These are phyloP conservation scores for Echium plantagineum DNA, from an alignment of 257 asterid species.

Conservation along the genomic window DNA sequence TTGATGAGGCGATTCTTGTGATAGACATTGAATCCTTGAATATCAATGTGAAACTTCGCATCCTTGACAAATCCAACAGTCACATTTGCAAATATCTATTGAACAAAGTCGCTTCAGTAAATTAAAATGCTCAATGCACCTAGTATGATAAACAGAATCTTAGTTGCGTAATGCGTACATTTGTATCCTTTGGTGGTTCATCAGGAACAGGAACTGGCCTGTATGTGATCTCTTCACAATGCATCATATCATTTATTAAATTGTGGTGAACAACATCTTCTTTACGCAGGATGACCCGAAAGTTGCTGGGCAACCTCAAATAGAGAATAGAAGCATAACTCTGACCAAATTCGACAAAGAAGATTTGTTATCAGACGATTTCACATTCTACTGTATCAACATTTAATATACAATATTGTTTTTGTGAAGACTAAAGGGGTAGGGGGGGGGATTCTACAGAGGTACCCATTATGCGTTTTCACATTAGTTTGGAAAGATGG, in stretches of 20 bases:
- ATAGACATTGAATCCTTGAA: conserved; percentile 82
- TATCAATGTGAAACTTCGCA: conserved; percentile 56
- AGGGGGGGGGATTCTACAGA: too few species aligned
- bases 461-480: too few species aligned
- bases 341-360: conserved; percentile 22
- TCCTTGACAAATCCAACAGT: conserved; percentile 69
- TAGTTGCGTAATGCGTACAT: conserved; percentile 29
- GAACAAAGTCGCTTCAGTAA: not conserved
- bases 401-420: not conserved
- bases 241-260: conserved; percentile 37
- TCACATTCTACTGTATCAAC: not conserved
- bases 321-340: conserved; percentile 70
- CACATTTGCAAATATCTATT: conserved; percentile 38
- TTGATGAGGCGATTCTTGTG: conserved; percentile 77
- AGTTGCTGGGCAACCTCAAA: conserved; percentile 38
- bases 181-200: conserved; percentile 23
- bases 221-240: conserved; percentile 21
- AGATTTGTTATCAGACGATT: conserved; percentile 2
- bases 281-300: conserved; percentile 52
- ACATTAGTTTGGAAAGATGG: too few species aligned
- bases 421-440: too few species aligned
- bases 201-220: conserved; percentile 35
- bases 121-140: not conserved
- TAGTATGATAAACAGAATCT: not conserved
- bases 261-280: conserved; percentile 49